phyloP scores from a whole-genome alignment of 2,329 filamentous ascomycete genomes.

The Apiospora aurea region DNA sequence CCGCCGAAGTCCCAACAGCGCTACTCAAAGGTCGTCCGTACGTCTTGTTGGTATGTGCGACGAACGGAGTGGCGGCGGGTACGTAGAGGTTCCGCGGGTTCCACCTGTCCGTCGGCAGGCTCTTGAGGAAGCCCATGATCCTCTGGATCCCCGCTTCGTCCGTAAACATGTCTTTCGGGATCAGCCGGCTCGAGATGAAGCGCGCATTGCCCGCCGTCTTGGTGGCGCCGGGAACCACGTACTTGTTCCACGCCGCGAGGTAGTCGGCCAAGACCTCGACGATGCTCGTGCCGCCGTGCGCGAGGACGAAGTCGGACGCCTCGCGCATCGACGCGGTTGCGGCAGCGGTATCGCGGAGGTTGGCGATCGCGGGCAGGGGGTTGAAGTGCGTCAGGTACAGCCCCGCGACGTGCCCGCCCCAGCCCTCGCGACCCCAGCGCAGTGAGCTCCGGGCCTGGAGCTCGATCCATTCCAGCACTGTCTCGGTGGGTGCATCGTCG shows the following conservation, averaged over 20 bases:
- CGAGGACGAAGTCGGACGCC: constrained; percentile 31
- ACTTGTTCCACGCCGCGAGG: constrained; percentile 35
- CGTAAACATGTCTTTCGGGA: constrained; percentile 32
- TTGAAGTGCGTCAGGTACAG: constrained; percentile 36
- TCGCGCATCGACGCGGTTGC: constrained; percentile 31
- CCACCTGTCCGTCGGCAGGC: constrained; percentile 26
- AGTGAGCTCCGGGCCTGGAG: constrained; percentile 32
- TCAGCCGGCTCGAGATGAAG: constrained; percentile 31
- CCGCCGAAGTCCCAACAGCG: constrained; percentile 27
- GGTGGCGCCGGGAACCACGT: constrained; percentile 30
- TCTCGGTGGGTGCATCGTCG: constrained; percentile 34
- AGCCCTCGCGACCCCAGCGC: constrained; percentile 35
- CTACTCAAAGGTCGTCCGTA: too few relatives aligned
- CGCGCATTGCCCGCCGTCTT: constrained; percentile 30
- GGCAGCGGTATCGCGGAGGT: constrained; percentile 29
- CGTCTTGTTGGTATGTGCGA: constrained; percentile 22
- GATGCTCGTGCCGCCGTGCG: constrained; percentile 32
- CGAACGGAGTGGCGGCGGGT: constrained; percentile 33
- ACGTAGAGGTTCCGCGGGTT: constrained; percentile 33
- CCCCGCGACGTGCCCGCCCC: constrained; percentile 35
- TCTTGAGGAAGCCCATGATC: constrained; percentile 29
- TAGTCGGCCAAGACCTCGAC: constrained; percentile 34
- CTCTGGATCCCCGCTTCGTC: constrained; percentile 31
- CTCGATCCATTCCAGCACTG: constrained; percentile 41
- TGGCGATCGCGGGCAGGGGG: constrained; percentile 31